A percentile compares a stretch with the other conserved stretches of the same genome.
phyloP scores from a whole-genome alignment of 805 yeast species.

The Debaryomyces hansenii region DNA sequence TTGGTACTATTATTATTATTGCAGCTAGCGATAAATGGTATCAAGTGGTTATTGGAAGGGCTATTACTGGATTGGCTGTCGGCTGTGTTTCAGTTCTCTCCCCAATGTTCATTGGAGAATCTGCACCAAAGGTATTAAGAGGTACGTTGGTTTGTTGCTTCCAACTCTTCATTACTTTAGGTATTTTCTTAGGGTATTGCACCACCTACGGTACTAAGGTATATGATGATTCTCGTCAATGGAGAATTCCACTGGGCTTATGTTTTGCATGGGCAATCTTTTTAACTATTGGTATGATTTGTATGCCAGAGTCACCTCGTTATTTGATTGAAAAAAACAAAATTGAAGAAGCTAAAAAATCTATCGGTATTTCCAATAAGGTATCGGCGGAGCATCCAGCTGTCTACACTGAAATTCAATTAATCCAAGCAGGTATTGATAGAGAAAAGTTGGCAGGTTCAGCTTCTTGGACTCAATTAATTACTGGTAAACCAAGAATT shows the following conservation, averaged over 20 bases:
- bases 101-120: constrained; percentile 67
- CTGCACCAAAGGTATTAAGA: constrained; percentile 69
- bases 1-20: constrained; percentile 63
- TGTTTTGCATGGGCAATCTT: constrained; percentile 53
- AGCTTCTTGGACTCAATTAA: constrained; percentile 64
- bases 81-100: constrained; percentile 70
- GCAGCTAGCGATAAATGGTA: constrained; percentile 56
- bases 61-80: constrained; percentile 72
- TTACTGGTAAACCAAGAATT: constrained; percentile 65
- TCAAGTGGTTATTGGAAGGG: constrained; percentile 64
- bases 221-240: constrained; percentile 52
- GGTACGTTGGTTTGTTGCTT: constrained; percentile 68
- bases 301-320: constrained; percentile 72
- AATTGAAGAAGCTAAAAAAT: constrained; percentile 51
- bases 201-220: constrained; percentile 61
- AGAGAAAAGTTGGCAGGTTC: constrained; percentile 61
- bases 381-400: constrained; percentile 52
- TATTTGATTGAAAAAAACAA: constrained; percentile 52
- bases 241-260: constrained; percentile 67
- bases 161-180: constrained; percentile 69
- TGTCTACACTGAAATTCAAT: constrained; percentile 51
- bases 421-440: constrained; percentile 59
- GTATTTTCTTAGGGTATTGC: constrained; percentile 71
- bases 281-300: constrained; percentile 50
- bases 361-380: constrained; percentile 60